A percentile compares a stretch with the other conserved stretches of the same genome.
Evolutionary conservation across 2,329 filamentous ascomycete species (phyloP).

Genomic region (Penicillium sp.): DNA sequence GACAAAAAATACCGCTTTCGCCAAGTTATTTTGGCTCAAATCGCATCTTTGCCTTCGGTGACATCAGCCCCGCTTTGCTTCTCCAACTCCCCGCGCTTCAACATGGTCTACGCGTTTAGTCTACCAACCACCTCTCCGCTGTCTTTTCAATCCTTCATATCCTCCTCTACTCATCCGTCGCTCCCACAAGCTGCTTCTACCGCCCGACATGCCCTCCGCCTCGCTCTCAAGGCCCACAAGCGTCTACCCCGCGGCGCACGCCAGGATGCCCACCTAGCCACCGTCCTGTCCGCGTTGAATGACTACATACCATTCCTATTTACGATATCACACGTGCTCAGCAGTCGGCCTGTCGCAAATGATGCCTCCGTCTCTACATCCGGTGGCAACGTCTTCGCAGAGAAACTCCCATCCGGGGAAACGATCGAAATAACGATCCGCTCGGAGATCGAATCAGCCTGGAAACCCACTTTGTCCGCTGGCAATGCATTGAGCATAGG

Average conservation of each 20-base stretch:
- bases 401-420: constrained; percentile 49
- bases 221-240: constrained; percentile 85
- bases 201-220: constrained; percentile 76
- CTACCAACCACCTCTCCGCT: constrained; percentile 88
- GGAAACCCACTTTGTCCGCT: constrained; percentile 77
- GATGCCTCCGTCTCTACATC: not conserved
- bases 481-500: constrained; percentile 26
- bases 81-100: constrained; percentile 20
- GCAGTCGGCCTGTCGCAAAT: constrained; percentile 45
- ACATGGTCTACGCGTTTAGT: constrained; percentile 85
- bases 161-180: constrained; percentile 81
- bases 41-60: constrained; percentile 5
- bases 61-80: constrained; percentile 12
- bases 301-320: constrained; percentile 82
- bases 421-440: constrained; percentile 66
- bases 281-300: constrained; percentile 67
- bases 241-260: constrained; percentile 67
- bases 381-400: not conserved
- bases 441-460: constrained; percentile 68
- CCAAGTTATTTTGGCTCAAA: not conserved
- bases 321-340: constrained; percentile 65
- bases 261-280: constrained; percentile 67
- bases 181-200: constrained; percentile 79
- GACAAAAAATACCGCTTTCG: not conserved
- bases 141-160: constrained; percentile 74